Evolutionary conservation across 78 protist genomes (phyloP).

Genomic region (Dictyostelium firmibasis): DNA sequence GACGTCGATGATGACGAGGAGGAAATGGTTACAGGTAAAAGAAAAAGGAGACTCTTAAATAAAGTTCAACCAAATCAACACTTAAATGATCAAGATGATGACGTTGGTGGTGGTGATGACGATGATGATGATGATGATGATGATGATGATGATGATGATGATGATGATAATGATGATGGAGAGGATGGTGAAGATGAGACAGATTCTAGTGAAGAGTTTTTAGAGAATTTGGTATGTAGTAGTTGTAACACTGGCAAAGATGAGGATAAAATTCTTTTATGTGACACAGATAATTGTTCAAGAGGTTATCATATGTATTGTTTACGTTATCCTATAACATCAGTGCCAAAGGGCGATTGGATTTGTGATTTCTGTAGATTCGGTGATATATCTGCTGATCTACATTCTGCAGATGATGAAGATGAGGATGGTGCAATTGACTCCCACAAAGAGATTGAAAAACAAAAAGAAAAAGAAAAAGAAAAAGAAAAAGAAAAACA

Average conservation of each 20-base stretch:
- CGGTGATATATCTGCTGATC: constrained; percentile 17
- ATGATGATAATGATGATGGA: background rate
- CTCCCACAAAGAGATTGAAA: background rate
- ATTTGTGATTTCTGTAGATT: constrained; percentile 58
- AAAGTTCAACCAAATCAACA: constrained; percentile 11
- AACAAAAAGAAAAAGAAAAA: background rate
- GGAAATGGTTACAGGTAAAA: background rate
- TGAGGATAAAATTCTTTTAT: constrained; percentile 68
- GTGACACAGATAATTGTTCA: constrained; percentile 66
- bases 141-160: background rate
- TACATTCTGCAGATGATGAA: background rate
- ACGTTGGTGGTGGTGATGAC: background rate
- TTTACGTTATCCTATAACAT: constrained; percentile 3
- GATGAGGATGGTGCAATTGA: constrained; percentile 33
- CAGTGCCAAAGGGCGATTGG: constrained; percentile 74
- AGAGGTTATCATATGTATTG: constrained; percentile 80
- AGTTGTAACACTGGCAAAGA: constrained; percentile 49
- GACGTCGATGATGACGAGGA: background rate
- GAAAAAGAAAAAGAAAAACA: background rate
- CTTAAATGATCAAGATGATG: background rate
- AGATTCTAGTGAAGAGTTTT: constrained; percentile 10
- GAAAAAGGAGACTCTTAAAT: background rate
- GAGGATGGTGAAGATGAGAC: background rate
- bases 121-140: background rate
- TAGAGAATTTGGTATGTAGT: constrained; percentile 41